Conservation (phyloP, 2,329 filamentous ascomycete genomes). For the Fonsecaea pugnacius region DNA sequence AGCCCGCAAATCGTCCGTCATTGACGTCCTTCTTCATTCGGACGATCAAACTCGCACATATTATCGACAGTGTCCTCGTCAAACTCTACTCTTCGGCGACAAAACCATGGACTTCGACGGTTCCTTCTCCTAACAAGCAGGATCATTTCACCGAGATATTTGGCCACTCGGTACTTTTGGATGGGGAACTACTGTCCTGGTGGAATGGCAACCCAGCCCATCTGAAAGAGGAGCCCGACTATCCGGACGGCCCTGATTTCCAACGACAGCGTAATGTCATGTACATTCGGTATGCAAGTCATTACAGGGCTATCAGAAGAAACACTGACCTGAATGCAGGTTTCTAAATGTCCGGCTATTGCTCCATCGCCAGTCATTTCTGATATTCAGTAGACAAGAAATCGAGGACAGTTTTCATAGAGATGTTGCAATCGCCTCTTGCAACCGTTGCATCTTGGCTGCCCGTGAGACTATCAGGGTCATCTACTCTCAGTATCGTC, state of each 20-base stretch:
- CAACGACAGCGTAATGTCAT: conserved; percentile 19
- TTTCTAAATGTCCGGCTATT: conserved; percentile 3
- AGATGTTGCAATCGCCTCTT: not conserved
- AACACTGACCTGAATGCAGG: not conserved
- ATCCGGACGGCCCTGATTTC: conserved; percentile 9
- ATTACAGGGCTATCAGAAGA: not conserved
- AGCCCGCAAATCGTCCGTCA: conserved; percentile 10
- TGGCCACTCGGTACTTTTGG: not conserved
- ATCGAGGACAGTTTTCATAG: conserved; percentile 1
- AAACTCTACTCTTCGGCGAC: conserved; percentile 13
- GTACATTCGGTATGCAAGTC: conserved; percentile 8
- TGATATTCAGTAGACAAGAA: not conserved
- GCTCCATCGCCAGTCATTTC: conserved; percentile 5
- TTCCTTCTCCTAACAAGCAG: not conserved
- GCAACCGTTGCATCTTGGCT: conserved; percentile 3
- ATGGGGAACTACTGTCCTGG: conserved; percentile 12
- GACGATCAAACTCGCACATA: conserved; percentile 18
- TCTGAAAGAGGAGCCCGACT: conserved; percentile 11
- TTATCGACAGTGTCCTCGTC: conserved; percentile 16
- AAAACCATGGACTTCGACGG: conserved; percentile 7
- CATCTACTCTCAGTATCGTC: conserved; percentile 10
- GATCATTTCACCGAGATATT: conserved; percentile 2
- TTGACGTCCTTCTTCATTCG: conserved; percentile 10
- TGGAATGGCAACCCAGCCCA: conserved; percentile 11
- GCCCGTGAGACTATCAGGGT: conserved; percentile 15